Evolutionary conservation across 768 basidiomycete genomes (phyloP).

Genomic region (Boletus eberwhitei): DNA sequence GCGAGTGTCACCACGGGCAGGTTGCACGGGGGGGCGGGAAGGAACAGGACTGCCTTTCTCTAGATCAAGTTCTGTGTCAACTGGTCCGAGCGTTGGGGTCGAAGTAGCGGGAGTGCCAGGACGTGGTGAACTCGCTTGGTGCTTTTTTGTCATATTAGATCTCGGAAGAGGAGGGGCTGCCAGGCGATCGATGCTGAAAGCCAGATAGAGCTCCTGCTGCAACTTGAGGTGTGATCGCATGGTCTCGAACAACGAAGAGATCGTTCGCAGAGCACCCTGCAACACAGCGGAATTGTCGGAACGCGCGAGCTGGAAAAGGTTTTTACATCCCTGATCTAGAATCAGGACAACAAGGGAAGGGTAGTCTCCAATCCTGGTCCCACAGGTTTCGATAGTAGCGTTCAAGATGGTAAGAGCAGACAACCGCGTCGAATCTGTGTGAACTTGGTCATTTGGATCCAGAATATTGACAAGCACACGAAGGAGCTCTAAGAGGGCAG

Average conservation of each 20-base stretch:
- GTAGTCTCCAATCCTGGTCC: slow-evolving; percentile 69
- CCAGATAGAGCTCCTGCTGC: slow-evolving; percentile 92
- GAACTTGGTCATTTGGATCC: slow-evolving; percentile 90
- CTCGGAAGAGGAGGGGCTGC: slow-evolving; percentile 49
- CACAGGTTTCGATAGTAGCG: slow-evolving; percentile 82
- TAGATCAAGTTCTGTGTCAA: slow-evolving; percentile 37
- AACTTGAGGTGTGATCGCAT: slow-evolving; percentile 85
- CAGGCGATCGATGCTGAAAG: slow-evolving; percentile 90
- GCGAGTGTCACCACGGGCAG: slow-evolving; percentile 82
- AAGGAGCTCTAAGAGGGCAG: slow-evolving; percentile 88
- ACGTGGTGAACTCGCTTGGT: slow-evolving; percentile 43
- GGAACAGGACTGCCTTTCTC: slow-evolving; percentile 51
- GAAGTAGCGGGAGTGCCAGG: slow-evolving; percentile 48
- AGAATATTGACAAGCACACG: slow-evolving; percentile 94
- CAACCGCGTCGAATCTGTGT: slow-evolving; percentile 93
- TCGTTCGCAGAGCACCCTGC: slow-evolving; percentile 76
- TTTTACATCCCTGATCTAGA: slow-evolving; percentile 90
- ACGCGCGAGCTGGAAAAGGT: slow-evolving; percentile 92
- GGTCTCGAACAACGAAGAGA: slow-evolving; percentile 84
- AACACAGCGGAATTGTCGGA: slow-evolving; percentile 83
- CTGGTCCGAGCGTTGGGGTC: slow-evolving; percentile 41
- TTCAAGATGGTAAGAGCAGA: slow-evolving; percentile 87
- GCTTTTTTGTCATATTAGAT: slow-evolving; percentile 30
- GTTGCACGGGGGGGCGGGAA: slow-evolving; percentile 59
- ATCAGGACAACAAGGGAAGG: slow-evolving; percentile 75